These are phyloP conservation scores for Candida loeiensis DNA, from an alignment of 805 yeast species.

Conservation along the genomic window DNA sequence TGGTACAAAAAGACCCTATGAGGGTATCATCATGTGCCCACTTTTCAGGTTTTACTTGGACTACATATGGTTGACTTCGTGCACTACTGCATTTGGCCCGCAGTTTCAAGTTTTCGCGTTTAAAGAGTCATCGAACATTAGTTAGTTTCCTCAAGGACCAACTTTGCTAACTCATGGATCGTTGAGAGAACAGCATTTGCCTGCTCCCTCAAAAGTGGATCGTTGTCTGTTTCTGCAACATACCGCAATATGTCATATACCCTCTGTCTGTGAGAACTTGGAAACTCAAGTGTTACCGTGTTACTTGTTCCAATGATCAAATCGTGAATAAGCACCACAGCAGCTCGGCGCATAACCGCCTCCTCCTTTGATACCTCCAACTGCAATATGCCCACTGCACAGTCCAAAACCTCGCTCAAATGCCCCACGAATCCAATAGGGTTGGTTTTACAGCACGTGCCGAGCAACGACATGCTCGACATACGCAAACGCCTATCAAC, in stretches of 20 bases:
- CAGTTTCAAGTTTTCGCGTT: no score
- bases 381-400: conserved; percentile 70
- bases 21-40: no score
- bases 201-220: conserved; percentile 58
- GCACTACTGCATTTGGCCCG: no score
- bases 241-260: conserved; percentile 44
- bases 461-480: conserved; percentile 87
- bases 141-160: conserved; percentile 15
- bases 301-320: conserved; percentile 46
- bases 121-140: no score
- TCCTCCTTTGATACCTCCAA: conserved; percentile 46
- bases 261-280: conserved; percentile 44
- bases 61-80: no score
- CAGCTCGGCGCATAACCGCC: conserved; percentile 70
- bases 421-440: conserved; percentile 49
- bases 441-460: conserved; percentile 58
- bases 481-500: conserved; percentile 65
- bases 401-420: conserved; percentile 62
- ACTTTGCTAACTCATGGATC: conserved; percentile 26
- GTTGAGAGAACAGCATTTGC: conserved; percentile 35
- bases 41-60: no score
- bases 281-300: conserved; percentile 47
- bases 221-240: conserved; percentile 47
- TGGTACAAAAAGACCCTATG: no score
- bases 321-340: conserved; percentile 66